Evolutionary conservation across 2,329 filamentous ascomycete species (phyloP).

Genomic region (Beauveria sp.): DNA sequence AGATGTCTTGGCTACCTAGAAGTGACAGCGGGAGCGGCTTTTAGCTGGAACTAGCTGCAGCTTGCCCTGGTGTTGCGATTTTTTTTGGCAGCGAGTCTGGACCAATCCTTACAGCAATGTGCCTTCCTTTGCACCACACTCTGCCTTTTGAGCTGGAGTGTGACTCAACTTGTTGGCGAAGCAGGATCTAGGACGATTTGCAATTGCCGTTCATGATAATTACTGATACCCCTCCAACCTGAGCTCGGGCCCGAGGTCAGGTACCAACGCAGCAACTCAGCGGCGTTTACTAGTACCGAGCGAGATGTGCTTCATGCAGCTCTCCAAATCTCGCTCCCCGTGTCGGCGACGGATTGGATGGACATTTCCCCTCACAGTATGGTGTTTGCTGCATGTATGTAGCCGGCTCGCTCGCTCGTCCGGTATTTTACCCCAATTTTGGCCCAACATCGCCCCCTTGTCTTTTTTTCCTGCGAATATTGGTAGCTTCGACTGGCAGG

Average conservation of each 20-base stretch:
- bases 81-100: neutral
- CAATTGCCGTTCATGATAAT: neutral
- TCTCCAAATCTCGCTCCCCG: neutral
- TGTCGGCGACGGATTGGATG: neutral
- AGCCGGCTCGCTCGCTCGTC: neutral
- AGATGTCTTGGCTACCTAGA: neutral
- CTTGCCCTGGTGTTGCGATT: neutral
- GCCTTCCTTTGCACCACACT: neutral
- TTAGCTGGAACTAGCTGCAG: conserved; percentile 2
- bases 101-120: neutral
- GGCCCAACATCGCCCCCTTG: neutral
- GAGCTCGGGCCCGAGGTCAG: neutral
- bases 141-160: neutral
- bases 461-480: neutral
- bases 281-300: neutral
- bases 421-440: neutral
- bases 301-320: neutral
- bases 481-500: neutral
- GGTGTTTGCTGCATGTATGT: neutral
- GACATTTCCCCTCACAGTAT: neutral
- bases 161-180: neutral
- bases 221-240: too few relatives aligned
- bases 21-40: conserved; percentile 3
- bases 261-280: conserved; percentile 1
- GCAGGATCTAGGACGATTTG: neutral